Conservation (phyloP, 2,329 filamentous ascomycete species). For the Neopestalotiopsis sp. region DNA sequence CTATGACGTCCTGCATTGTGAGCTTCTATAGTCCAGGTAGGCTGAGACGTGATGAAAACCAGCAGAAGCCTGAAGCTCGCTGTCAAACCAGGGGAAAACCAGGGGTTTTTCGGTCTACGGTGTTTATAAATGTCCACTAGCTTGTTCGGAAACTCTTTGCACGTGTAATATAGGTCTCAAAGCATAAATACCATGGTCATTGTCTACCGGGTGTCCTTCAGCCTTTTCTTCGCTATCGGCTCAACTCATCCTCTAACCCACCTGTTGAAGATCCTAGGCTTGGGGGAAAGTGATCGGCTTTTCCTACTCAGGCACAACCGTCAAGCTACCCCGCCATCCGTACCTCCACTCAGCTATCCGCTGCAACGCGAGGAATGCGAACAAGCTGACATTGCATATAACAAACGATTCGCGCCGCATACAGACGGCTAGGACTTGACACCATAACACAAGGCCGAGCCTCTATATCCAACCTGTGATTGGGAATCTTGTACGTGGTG, state of each 20-base stretch:
- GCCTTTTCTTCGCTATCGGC: not conserved
- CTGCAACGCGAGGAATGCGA: not conserved
- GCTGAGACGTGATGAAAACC: not conserved
- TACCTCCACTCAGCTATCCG: not conserved
- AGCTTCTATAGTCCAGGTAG: not conserved
- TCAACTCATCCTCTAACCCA: not conserved
- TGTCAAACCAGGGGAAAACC: not conserved
- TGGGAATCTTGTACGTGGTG: not conserved
- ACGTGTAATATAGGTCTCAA: not conserved
- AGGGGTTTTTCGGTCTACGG: not conserved
- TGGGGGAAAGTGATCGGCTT: not conserved
- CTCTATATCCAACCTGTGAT: not conserved
- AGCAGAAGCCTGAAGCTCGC: not conserved
- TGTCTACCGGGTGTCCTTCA: not conserved
- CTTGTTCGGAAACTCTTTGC: not conserved
- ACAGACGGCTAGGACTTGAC: not conserved
- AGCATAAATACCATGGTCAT: not conserved
- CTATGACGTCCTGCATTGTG: slow-evolving; percentile 9
- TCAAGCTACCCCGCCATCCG: not conserved
- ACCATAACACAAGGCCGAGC: not conserved
- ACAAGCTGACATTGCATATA: not conserved
- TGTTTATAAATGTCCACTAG: not conserved
- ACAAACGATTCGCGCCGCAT: not conserved
- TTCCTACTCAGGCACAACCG: slow-evolving; percentile 3
- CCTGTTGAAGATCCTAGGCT: not conserved